These are phyloP conservation scores for Epichloe coenophiala DNA, from an alignment of 2,329 filamentous ascomycete species.

Conservation along the genomic window DNA sequence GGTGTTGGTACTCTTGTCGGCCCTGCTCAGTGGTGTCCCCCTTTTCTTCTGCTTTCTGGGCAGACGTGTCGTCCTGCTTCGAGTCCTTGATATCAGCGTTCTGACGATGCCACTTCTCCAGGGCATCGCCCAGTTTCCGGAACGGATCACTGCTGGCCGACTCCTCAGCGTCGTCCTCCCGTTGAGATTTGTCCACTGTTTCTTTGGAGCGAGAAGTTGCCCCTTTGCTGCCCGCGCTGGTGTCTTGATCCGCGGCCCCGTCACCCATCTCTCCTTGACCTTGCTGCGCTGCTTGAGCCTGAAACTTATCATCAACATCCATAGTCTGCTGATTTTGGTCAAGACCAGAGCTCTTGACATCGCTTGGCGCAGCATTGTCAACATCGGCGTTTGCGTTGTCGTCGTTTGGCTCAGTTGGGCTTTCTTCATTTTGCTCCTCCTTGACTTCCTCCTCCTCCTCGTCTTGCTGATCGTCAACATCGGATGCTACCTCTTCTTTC, in stretches of 20 bases:
- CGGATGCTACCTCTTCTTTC: slow-evolving; percentile 27
- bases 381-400: slow-evolving; percentile 39
- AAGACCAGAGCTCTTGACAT: slow-evolving; percentile 49
- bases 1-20: slow-evolving; percentile 81
- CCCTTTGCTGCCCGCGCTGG: slow-evolving; percentile 50
- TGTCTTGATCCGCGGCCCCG: slow-evolving; percentile 48
- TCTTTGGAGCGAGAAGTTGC: slow-evolving; percentile 35
- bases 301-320: slow-evolving; percentile 47
- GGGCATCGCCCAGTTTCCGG: slow-evolving; percentile 84
- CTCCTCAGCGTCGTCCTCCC: slow-evolving; percentile 30
- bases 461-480: slow-evolving; percentile 12
- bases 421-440: slow-evolving; percentile 26
- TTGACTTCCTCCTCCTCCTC: slow-evolving; percentile 3
- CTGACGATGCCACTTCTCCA: slow-evolving; percentile 86
- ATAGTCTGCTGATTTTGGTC: slow-evolving; percentile 51
- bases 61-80: slow-evolving; percentile 20
- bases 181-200: slow-evolving; percentile 31
- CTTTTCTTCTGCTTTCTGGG: slow-evolving; percentile 21
- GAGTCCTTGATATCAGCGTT: slow-evolving; percentile 65
- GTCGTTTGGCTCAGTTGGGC: slow-evolving; percentile 18
- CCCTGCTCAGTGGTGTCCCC: slow-evolving; percentile 57
- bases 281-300: slow-evolving; percentile 47
- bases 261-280: slow-evolving; percentile 56
- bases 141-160: slow-evolving; percentile 53
- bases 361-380: slow-evolving; percentile 51